phyloP scores from a whole-genome alignment of 768 basidiomycete species.

The Sistotremastrum niveocremeum region DNA sequence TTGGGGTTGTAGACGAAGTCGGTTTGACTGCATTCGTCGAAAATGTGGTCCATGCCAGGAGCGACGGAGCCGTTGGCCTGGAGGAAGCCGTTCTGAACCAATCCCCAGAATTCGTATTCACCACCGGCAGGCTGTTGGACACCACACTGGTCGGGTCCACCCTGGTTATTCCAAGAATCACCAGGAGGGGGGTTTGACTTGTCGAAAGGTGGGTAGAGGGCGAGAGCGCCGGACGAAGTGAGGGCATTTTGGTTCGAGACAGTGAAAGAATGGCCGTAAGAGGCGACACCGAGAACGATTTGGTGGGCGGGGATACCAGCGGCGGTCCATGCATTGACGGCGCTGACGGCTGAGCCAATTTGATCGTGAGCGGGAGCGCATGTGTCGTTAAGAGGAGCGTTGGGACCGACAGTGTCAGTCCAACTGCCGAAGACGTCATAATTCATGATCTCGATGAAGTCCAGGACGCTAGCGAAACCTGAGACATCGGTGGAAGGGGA shows the following conservation, averaged over 20 bases:
- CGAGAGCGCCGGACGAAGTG: conserved; percentile 18
- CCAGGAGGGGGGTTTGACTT: conserved; percentile 29
- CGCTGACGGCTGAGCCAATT: conserved; percentile 62
- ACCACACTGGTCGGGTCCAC: conserved; percentile 48
- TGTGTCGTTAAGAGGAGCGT: conserved; percentile 69
- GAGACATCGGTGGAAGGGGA: conserved; percentile 47
- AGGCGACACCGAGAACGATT: conserved; percentile 74
- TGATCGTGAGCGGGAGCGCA: conserved; percentile 49
- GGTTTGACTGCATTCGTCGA: conserved; percentile 61
- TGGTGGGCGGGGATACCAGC: conserved; percentile 66
- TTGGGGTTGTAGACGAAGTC: conserved; percentile 53
- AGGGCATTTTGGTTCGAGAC: conserved; percentile 24
- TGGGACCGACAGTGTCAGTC: conserved; percentile 48
- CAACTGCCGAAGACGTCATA: conserved; percentile 51
- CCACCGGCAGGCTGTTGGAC: conserved; percentile 36
- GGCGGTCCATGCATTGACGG: conserved; percentile 56
- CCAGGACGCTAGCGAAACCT: conserved; percentile 51
- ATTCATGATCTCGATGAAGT: conserved; percentile 66
- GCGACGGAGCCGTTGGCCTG: conserved; percentile 30
- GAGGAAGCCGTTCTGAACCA: conserved; percentile 45
- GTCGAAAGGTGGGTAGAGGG: conserved; percentile 41
- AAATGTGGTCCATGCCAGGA: conserved; percentile 36
- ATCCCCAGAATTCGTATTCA: conserved; percentile 48
- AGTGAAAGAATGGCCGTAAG: conserved; percentile 69
- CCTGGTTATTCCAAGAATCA: conserved; percentile 42